Base-by-base conservation (phyloP, 2,329 filamentous ascomycete species). In the Pezicula radicicola region DNA sequence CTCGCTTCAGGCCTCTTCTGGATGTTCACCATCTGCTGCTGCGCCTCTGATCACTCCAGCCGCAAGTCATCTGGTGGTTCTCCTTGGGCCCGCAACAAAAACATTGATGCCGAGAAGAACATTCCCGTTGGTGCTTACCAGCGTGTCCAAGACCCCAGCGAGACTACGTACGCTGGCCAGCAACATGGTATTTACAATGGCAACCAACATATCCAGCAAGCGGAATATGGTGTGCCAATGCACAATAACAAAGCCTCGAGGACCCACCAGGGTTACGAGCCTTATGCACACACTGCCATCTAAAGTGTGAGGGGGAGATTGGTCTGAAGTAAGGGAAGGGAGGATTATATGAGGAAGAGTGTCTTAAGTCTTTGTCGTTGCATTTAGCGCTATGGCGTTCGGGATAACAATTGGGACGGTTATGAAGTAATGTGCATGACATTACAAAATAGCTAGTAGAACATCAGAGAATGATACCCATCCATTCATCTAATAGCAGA, bases 11-110 rank as follows among this genome's bases (percentile, higher is more conserved):
- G 82, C 58, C 72, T 96, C 67, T 97, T 97, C 86, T 97, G 94
- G 93, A 75, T 92, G 66, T 83, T 95, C 70, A 90, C 85, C 70
- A 81, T 88, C 64, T 97, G 93, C 86, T 97, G 92, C 83, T 96
- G 92, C 78, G 60, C 55, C 2, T 21, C 58, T 13, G 53, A 62
- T 25, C 52, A 57, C 48, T 45, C 42, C 6, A 45, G 42, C 42
- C 45, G 56, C 19, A 60, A 53, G 25, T 36, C 27, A 15, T 37
- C 35, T 13, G 30, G 27, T 13, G 30, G 27, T 27, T 60, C 66
- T 58, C 50, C 55, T 56, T 66, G 57, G 65, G 62, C 58, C 40
- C 56, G 60, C 49, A 46, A 63, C 48, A 56, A 61, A 49, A 28
- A 39, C 1, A 60, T 60, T 16, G 63, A 66, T 48, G 39, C 42